Conservation (phyloP, 257 asterid genomes). For the Rehmannia glutinosa region DNA sequence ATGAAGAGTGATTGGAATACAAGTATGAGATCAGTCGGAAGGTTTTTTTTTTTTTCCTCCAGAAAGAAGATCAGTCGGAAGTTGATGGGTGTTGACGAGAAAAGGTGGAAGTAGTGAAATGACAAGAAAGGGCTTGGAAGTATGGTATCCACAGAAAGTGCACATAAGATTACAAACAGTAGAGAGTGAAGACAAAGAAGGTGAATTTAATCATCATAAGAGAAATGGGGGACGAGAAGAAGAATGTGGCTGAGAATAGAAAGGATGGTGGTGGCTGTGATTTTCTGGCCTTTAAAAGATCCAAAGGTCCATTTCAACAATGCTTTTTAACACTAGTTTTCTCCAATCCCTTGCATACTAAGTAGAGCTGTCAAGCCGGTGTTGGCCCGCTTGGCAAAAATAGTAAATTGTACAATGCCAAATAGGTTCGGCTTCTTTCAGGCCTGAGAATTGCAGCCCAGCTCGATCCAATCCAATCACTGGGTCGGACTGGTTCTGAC, state of each 20-base stretch:
- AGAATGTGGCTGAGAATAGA: background rate
- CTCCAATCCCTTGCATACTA: background rate
- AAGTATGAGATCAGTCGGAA: too few species aligned
- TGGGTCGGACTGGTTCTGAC: too few species aligned
- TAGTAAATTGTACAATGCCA: too few species aligned
- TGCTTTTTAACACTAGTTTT: background rate
- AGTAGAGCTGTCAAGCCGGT: too few species aligned
- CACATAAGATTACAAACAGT: background rate
- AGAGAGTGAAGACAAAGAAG: background rate
- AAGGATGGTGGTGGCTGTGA: background rate
- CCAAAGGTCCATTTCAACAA: slow-evolving; percentile 6
- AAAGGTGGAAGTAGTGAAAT: background rate
- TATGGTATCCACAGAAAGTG: slow-evolving; percentile 13
- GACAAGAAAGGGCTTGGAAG: slow-evolving; percentile 11
- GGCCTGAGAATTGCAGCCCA: too few species aligned
- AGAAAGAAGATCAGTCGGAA: background rate
- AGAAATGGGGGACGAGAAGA: background rate
- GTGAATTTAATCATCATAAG: background rate
- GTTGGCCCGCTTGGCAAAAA: too few species aligned
- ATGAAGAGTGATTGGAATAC: too few species aligned
- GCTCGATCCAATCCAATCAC: too few species aligned
- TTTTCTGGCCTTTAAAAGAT: slow-evolving; percentile 3
- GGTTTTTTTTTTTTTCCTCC: too few species aligned
- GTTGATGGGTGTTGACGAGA: background rate
- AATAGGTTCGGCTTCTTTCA: too few species aligned